Base-by-base conservation (phyloP, 495 filamentous ascomycete genomes). In the Usnea hakonensis region DNA sequence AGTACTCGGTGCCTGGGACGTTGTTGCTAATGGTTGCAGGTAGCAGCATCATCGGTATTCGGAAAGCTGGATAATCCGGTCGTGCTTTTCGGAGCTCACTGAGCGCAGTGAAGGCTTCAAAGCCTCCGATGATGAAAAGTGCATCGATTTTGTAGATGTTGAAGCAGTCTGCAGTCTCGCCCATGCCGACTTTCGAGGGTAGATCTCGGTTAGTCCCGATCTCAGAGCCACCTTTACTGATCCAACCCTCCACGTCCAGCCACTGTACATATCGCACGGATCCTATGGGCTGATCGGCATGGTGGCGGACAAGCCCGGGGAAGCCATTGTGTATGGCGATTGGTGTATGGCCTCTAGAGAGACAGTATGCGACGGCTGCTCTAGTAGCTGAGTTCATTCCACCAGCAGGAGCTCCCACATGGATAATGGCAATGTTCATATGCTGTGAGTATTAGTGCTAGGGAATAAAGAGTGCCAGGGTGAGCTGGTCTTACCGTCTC, bases 1-100 rank as follows among this genome's bases (percentile, higher is more conserved):
- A 96, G 76, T 96, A 99, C 74, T 99, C 95, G 17, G 91, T 96
- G 11, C 95, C 95, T 0, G 94, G 95, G 11, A 99, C 95, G 74
- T 99, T 99, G 79, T 97, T 97, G 67, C 88, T 92, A 71, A 99
- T 91, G 32, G 95, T 99, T n/a, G 95, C 95, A 21, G 95, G 95
- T 17, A 97, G 79, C 30, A 96, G 80, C 28, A 86, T 82, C 83
- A 97, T 91, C 55, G 95, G 95, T 65, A 99, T 97, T 71, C 89
- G 89, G 66, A 99, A 89, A 7, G 90, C 85, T 13, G 87, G 81
- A 72, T 88, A 96, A 55, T 88, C 77, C 13, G 84, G 81, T 58
- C 91, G 80, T 5, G 88, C 92, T 74, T 87, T 82, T 61, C 93
- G 85, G 43, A 99, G 80, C 73, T 97, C 86, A 41, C 87, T 88